phyloP scores from a whole-genome alignment of 768 basidiomycete species.

The Termitomyces sp. region DNA sequence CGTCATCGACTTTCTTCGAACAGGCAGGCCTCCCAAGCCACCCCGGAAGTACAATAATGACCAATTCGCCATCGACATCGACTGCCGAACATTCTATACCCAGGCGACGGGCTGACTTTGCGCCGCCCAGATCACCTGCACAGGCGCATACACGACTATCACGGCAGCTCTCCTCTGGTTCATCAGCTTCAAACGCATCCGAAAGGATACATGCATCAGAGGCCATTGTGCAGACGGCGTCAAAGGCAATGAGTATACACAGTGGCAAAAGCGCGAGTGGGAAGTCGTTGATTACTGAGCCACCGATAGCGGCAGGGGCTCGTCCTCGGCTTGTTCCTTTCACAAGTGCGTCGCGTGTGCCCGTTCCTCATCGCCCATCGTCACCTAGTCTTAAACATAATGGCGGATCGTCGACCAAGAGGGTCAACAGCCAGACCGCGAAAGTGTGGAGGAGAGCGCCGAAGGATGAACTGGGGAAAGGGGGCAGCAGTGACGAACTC shows the following conservation, averaged over 20 bases:
- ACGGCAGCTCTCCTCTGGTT: constrained; percentile 31
- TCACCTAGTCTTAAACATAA: constrained; percentile 19
- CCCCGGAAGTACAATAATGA: constrained; percentile 43
- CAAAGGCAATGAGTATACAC: constrained; percentile 49
- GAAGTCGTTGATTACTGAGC: constrained; percentile 24
- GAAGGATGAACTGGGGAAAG: constrained; percentile 22
- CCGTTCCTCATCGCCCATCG: constrained; percentile 46
- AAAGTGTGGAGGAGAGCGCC: constrained; percentile 36
- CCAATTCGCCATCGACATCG: constrained; percentile 60
- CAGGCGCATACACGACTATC: constrained; percentile 31
- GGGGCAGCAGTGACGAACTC: constrained; percentile 57
- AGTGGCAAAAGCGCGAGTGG: constrained; percentile 22
- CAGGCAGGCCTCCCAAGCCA: constrained; percentile 32
- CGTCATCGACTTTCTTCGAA: constrained; percentile 36
- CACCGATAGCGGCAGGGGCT: constrained; percentile 22
- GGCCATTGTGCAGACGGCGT: constrained; percentile 41
- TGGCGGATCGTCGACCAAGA: constrained; percentile 25
- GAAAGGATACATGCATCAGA: constrained; percentile 34
- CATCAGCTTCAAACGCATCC: constrained; percentile 28
- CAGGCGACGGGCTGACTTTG: constrained; percentile 63
- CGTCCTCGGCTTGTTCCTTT: constrained; percentile 69
- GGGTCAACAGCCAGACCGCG: constrained; percentile 62
- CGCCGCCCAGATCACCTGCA: constrained; percentile 45
- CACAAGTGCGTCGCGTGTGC: constrained; percentile 61
- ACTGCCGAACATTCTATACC: constrained; percentile 64